phyloP scores from a whole-genome alignment of 192 early-diverging fungal genomes.

The Podila verticillata region DNA sequence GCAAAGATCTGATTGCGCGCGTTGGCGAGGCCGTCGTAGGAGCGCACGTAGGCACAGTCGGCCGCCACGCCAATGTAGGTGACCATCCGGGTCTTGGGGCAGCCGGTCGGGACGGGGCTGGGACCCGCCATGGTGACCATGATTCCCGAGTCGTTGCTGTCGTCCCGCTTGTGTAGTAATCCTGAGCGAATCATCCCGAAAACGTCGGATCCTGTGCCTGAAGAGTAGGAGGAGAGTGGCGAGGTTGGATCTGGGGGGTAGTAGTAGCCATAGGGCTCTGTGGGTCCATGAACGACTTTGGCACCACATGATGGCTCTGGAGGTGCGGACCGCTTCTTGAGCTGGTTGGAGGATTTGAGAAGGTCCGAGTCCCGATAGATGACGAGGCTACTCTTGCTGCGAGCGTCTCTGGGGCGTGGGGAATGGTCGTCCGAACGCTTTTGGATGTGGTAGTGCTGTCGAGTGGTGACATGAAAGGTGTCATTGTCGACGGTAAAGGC shows the following conservation, averaged over 20 bases:
- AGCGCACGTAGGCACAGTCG: slow-evolving; percentile 46
- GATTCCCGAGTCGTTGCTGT: background rate
- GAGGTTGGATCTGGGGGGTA: slow-evolving; percentile 17
- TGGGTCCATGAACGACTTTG: background rate
- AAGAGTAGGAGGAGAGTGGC: background rate
- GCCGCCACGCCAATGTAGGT: slow-evolving; percentile 42
- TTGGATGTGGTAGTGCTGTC: slow-evolving; percentile 25
- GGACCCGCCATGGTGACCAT: slow-evolving; percentile 16
- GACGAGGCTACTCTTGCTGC: background rate
- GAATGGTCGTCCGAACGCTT: slow-evolving; percentile 18
- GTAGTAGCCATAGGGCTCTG: slow-evolving; percentile 7
- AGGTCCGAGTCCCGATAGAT: slow-evolving; percentile 35
- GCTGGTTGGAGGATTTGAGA: too few species aligned
- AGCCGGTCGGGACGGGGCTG: slow-evolving; percentile 18
- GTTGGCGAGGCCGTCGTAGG: slow-evolving; percentile 63
- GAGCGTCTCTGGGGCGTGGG: background rate
- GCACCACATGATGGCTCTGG: background rate
- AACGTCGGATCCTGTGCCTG: background rate
- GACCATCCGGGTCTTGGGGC: slow-evolving; percentile 25
- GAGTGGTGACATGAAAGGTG: slow-evolving; percentile 29
- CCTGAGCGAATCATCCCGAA: slow-evolving; percentile 2
- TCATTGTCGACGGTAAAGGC: slow-evolving; percentile 11
- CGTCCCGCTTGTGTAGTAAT: slow-evolving; percentile 7
- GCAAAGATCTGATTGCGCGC: slow-evolving; percentile 78
- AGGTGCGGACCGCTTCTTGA: background rate